Evolutionary conservation across 164 flowering plant species (phyloP), one percentile per base, ranked within the genome.

Genomic region (Magnolia changhungtana): DNA sequence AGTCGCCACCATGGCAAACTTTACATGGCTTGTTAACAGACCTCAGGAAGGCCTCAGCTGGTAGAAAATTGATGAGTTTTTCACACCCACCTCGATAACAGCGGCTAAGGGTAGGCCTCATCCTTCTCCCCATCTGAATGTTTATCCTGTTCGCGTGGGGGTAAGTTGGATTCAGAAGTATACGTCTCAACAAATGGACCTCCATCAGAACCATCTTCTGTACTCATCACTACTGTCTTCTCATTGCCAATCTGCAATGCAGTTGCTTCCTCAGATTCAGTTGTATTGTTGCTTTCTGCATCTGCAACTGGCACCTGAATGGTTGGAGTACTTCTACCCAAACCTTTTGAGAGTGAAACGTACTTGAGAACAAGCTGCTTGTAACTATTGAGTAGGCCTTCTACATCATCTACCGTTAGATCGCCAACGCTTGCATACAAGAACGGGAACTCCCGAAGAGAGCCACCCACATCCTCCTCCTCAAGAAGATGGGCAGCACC

Each of bases 391-490:
- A 95, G 90, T 69, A 93, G 83, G 71, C 83, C 91, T 75, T 92
- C 97, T 23, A 95, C 92, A 77, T 93, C 96, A 52, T 77, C 80
- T 59, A 95, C 45, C 4, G 97, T 93, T 21, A 95, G 81, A 81
- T 92, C 97, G 24, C 94, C 95, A 74, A 84, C 90, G n/a, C 78
- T 82, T 49, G 98, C 86, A 81, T 84, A 93, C 76, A 93, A 80
- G 78, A 85, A 95, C 1, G 95, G 98, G 74, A 82, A 91, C 67
- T 91, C 91, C 23, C 72, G 82, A 74, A 93, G 88, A 23, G 82
- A 82, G 63, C 75, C 72, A 77, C 81, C 81, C 6, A 72, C 75
- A 50, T 80, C 79, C 31, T 89, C 92, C 67, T 91, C 98, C 84
- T 90, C 91, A 79, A 89, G 75, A 76, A 93, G 85, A 84, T 86